Base-by-base conservation (phyloP, 345 rosid genomes). In the Aegle marmelos region DNA sequence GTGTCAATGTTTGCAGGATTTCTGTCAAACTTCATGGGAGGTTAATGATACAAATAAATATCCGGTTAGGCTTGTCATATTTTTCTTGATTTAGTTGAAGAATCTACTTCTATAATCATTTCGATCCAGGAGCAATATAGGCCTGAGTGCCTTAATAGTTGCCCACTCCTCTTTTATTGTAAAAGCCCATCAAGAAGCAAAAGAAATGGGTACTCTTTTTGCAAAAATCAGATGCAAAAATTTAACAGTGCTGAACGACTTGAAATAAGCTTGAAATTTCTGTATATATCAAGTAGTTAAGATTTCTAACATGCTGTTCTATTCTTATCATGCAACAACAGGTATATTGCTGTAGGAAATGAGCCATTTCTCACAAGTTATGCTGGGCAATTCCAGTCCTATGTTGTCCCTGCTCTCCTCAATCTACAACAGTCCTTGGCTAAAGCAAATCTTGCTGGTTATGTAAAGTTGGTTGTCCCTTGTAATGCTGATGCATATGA, bases 401-500 rank as follows among this genome's bases (percentile, higher is more conserved):
- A 86, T 76, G 95, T 96, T 10, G 68, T 94, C 41, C 99, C 99
- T 75, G 94, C 97, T 81, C 57, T 96, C 73, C 85, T 89, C 73
- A 96, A 92, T 74, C 67, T 96, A 65, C 98, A 92, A 73, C 94
- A 94, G 76, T 96, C 98, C 70, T 83, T 96, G 89, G 90, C 80
- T 31, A 90, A 81, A 70, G 91, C 90, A 25, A 96, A 91, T 89
- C 99, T 94, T 68, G 97, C 97, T 64, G 84, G 92, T 76, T 87
- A 88, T 31, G 89, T 94, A 34, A 92, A 91, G 92, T 73, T 94
- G 62, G 98, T 91, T 25, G 99, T 94, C 78, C 99, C 98, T 78
- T 94, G 98, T 77, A 96, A 96, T 77, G 99, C 98, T 5, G 98
- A 96, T 85, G 98, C 99, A 36, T 96, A 96, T 58, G 95, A 89